Conservation (phyloP, 176 grass and related monocot species). For the Dendrocalamus sinicus region DNA sequence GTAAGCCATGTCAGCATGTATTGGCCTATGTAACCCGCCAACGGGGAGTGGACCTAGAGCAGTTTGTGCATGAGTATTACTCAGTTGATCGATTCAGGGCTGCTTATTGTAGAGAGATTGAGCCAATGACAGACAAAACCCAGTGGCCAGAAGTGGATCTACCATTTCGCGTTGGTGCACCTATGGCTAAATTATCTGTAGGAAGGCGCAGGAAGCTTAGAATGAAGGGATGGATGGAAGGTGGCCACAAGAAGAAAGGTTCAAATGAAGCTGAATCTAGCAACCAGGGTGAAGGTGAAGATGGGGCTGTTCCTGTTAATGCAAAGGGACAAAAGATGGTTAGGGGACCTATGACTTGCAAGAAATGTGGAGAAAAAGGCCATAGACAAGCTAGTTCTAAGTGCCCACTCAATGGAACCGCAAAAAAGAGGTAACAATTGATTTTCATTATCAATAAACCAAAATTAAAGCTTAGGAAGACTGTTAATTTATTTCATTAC, state of each 20-base stretch:
- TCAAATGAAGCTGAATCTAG: neutral
- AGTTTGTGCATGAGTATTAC: neutral
- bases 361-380: neutral
- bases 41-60: neutral
- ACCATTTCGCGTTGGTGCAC: neutral
- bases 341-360: neutral
- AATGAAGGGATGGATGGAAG: neutral
- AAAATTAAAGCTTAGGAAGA: neutral
- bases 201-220: neutral
- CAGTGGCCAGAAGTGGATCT: neutral
- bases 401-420: neutral
- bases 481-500: neutral
- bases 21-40: neutral
- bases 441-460: neutral
- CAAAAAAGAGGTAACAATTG: neutral
- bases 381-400: neutral
- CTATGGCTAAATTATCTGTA: neutral
- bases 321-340: neutral
- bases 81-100: neutral
- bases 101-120: neutral
- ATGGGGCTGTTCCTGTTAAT: neutral
- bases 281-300: neutral
- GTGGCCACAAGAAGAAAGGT: conserved; percentile 6
- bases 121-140: neutral
- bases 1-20: neutral